phyloP scores from a whole-genome alignment of 164 flowering plant genomes.

The Amborella trichopoda region DNA sequence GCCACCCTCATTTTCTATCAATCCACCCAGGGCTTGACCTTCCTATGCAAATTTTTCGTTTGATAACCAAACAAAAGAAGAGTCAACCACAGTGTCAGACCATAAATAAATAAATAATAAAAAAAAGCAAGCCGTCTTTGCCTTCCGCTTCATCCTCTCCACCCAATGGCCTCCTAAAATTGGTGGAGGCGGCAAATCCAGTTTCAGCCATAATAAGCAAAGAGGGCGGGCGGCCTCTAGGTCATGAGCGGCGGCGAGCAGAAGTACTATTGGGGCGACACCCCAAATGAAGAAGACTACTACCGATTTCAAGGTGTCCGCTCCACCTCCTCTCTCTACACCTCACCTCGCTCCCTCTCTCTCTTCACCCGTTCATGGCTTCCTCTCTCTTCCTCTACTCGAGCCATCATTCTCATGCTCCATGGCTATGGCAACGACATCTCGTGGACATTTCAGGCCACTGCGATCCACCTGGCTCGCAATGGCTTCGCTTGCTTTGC shows the following conservation, averaged over 20 bases:
- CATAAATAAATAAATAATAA: too few species aligned
- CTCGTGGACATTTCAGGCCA: slow-evolving; percentile 82
- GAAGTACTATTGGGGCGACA: slow-evolving; percentile 78
- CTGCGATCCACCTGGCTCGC: slow-evolving; percentile 70
- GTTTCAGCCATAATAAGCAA: too few species aligned
- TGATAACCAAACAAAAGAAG: too few species aligned
- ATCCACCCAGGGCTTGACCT: too few species aligned
- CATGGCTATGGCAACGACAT: slow-evolving; percentile 93
- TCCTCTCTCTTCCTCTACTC: slow-evolving; percentile 41
- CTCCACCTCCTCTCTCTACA: slow-evolving; percentile 42
- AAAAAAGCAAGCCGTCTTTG: too few species aligned
- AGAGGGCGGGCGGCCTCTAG: slow-evolving; percentile 12
- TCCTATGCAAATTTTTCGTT: too few species aligned
- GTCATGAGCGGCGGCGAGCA: too few species aligned
- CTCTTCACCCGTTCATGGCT: slow-evolving; percentile 88
- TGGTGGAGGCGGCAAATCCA: too few species aligned
- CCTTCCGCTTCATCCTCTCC: too few species aligned
- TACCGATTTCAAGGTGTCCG: slow-evolving; percentile 40
- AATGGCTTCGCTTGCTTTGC: slow-evolving; percentile 73
- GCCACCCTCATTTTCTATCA: too few species aligned
- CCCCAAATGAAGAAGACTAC: slow-evolving; percentile 50
- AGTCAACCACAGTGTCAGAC: too few species aligned
- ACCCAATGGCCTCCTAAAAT: too few species aligned
- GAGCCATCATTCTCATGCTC: slow-evolving; percentile 66
- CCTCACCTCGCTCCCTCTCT: slow-evolving; percentile 56